A percentile compares a stretch with the other conserved stretches of the same genome.
These are phyloP conservation scores for Sonneratia caseolaris DNA, from an alignment of 345 rosid genomes.

Conservation along the genomic window DNA sequence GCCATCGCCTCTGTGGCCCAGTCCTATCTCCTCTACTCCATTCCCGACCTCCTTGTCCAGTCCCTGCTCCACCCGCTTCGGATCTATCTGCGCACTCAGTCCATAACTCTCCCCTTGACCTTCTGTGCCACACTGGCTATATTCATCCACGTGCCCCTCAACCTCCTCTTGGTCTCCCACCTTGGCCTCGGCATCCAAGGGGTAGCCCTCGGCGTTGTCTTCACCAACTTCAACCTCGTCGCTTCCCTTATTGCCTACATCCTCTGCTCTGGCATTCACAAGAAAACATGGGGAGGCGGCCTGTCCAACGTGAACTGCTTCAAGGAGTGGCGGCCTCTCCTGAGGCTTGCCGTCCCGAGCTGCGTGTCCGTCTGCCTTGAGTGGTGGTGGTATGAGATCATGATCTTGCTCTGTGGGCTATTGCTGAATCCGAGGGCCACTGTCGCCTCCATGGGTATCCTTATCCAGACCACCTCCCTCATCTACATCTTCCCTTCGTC, in stretches of 20 bases:
- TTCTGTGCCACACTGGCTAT: conserved; percentile 49
- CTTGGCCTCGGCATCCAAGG: conserved; percentile 61
- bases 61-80: conserved; percentile 77
- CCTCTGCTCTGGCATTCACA: conserved; percentile 35
- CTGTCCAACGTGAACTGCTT: conserved; percentile 42
- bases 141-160: conserved; percentile 57
- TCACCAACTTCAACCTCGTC: conserved; percentile 64
- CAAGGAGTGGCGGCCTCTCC: conserved; percentile 41
- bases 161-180: conserved; percentile 36
- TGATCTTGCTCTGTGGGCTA: conserved; percentile 62
- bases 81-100: conserved; percentile 66
- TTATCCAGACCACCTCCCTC: conserved; percentile 63
- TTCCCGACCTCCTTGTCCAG: conserved; percentile 77
- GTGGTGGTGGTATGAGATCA: conserved; percentile 93
- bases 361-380: conserved; percentile 78
- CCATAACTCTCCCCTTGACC: conserved; percentile 69
- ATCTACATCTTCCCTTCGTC: conserved; percentile 81
- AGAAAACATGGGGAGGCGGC: conserved; percentile 41
- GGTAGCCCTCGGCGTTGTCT: conserved; percentile 60
- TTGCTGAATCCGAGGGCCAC: conserved; percentile 46
- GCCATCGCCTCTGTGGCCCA: conserved; percentile 55
- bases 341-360: conserved; percentile 56
- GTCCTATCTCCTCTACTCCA: conserved; percentile 47
- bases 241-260: conserved; percentile 43
- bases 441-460: conserved; percentile 71